Base-by-base conservation (phyloP, 1,284 basidiomycete species). In the Cystobasidiaceae sp. region DNA sequence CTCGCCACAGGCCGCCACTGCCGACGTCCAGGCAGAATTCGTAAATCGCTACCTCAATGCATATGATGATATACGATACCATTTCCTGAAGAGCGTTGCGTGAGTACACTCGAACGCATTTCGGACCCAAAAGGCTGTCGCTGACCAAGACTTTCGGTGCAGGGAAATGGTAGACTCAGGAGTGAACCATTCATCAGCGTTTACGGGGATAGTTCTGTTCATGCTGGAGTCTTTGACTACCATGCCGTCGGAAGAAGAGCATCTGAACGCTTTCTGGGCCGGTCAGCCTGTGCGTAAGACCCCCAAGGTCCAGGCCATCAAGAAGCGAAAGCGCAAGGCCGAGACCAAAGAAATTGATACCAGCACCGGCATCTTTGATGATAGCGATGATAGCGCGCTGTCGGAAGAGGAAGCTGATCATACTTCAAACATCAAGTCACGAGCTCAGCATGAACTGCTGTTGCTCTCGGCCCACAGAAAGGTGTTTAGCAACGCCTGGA, bases 241-340 rank as follows among this genome's bases (percentile, higher is more conserved):
- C 4, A 90, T 97, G 76, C 93, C 96, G 0, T 87, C 86, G 1
- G 79, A 84, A 32, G 74, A 81, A 15, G 79, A 81, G 1, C 90
- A 94, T 74, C 77, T 97, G 59, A 91, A 91, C 77, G 77, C 84
- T 21, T 97, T 92, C 83, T 93, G 90, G 85, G 81, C 97, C 48
- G 81, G 84, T 1, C 71, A 77, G 2, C 83, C 84, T 55, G 23
- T 25, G n/a, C n/a, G n/a, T n/a, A n/a, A n/a, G n/a, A n/a, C n/a
- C n/a, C n/a, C n/a, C n/a, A n/a, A n/a, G 44, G 32, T n/a, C 57
- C 67, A 41, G 37, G 64, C 45, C 68, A 9, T 44, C 19, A 48
- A 43, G 27, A 62, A 61, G 23, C 71, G 71, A 54, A 61, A 54
- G 6, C 57, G 67, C 59, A 73, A 71, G 64, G 66, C 71, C 17